These are phyloP conservation scores for Dalbergia cultrata DNA, from an alignment of 306 rosid species.

Conservation along the genomic window DNA sequence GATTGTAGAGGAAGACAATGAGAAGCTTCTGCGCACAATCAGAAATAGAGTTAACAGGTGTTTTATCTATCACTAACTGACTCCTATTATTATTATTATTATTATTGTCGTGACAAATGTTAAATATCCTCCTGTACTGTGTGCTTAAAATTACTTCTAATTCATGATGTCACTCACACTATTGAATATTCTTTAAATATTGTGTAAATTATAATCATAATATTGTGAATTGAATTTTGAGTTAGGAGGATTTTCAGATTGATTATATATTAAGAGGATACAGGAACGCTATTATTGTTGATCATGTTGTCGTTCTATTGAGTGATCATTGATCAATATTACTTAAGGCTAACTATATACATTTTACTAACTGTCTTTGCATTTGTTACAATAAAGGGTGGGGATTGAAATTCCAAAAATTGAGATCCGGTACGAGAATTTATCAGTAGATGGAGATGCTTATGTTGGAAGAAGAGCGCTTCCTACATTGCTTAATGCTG, in stretches of 20 bases:
- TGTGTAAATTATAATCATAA: no score
- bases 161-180: no score
- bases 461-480: conserved; percentile 76
- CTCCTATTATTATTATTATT: background rate
- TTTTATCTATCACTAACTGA: background rate
- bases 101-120: background rate
- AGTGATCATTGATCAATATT: background rate
- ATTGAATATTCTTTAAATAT: no score
- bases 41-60: conserved; percentile 65
- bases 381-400: conserved; percentile 50
- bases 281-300: no score
- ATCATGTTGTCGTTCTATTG: no score
- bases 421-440: conserved; percentile 63
- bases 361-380: background rate
- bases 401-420: conserved; percentile 69
- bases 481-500: conserved; percentile 66
- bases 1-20: conserved; percentile 66
- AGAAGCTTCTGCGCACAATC: conserved; percentile 57
- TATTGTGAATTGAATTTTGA: no score
- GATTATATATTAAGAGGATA: no score
- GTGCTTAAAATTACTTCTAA: no score
- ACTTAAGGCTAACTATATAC: background rate
- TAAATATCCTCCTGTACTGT: no score
- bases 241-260: no score
- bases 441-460: conserved; percentile 71